Evolutionary conservation across 768 basidiomycete species (phyloP).

Genomic region (Ramaria sp.): DNA sequence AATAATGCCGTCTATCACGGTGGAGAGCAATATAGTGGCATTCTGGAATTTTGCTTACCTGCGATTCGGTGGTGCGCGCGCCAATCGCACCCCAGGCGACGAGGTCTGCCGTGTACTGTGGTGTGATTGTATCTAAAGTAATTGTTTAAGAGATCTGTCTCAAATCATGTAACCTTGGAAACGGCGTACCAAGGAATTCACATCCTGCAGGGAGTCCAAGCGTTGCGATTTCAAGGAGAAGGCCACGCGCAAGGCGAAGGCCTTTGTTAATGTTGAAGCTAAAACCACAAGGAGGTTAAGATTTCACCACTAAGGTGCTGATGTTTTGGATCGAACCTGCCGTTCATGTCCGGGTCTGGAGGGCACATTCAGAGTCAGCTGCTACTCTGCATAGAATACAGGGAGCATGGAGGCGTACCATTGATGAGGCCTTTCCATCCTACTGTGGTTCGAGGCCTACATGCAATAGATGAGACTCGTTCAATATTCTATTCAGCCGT

Average conservation of each 20-base stretch:
- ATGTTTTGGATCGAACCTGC: constrained; percentile 17
- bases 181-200: constrained; percentile 60
- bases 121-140: constrained; percentile 44
- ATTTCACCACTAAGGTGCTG: too few species aligned
- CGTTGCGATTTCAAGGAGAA: constrained; percentile 83
- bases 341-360: constrained; percentile 81
- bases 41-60: neutral
- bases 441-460: constrained; percentile 72
- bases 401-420: constrained; percentile 23
- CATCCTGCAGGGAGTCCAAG: constrained; percentile 92
- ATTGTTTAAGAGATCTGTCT: neutral
- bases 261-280: constrained; percentile 96
- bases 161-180: neutral
- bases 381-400: neutral
- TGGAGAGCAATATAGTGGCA: neutral
- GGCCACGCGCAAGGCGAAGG: constrained; percentile 73
- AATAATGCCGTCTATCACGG: neutral
- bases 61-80: constrained; percentile 80
- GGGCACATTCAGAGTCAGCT: neutral
- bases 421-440: constrained; percentile 99
- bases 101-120: constrained; percentile 89
- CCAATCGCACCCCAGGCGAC: constrained; percentile 96
- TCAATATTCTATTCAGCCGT: neutral
- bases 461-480: neutral
- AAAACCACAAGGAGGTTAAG: neutral